Evolutionary conservation across 805 yeast species (phyloP), one percentile per base, ranked within the genome.

Genomic region (Kuraishia molischiana): DNA sequence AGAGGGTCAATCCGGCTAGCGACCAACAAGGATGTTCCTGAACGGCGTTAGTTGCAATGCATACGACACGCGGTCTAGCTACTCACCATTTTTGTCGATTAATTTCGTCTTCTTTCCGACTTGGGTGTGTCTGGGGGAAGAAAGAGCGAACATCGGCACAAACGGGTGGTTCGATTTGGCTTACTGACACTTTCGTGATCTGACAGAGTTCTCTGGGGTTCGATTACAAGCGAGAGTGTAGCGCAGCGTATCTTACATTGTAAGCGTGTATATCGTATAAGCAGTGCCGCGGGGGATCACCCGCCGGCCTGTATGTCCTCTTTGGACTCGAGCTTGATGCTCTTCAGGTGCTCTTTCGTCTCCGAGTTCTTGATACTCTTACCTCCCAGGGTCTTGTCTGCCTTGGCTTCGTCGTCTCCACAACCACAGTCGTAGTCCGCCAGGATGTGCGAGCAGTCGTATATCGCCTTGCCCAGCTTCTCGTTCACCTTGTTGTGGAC

Each of bases 381-480:
- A 9, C 52, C 53, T 28, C 43, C 45, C 34, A 54, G 41, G 3
- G 58, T 53, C 14, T 42, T 45, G 39, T 67, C 77, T 5, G 51
- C 61, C 35, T 62, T 68, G 46, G 70, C 74, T 48, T 78, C 90
- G 36, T 77, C 95, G 10, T 57, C 67, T 1, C 92, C 95, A 61
- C 98, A 90, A 0, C 98, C 98, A 64, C 98, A 90, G 51, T 89
- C 95, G 58, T 92, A 92, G 58, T 85, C 92, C 47, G 86, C 96
- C 38, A 85, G 63, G 39, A 92, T 82, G 5, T 72, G 75, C 2
- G 85, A 68, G 56, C 99, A 92, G 56, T 92, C 97, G 56, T 86
- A 92, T 14, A 67, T 64, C 1, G 70, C 74, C 48, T 89, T 85
- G 4, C 66, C 67, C 32, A 89, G 65, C 37, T 80, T 64, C 38